Evolutionary conservation across 768 basidiomycete species (phyloP).

Genomic region (Agaricus sinodeliciosus): DNA sequence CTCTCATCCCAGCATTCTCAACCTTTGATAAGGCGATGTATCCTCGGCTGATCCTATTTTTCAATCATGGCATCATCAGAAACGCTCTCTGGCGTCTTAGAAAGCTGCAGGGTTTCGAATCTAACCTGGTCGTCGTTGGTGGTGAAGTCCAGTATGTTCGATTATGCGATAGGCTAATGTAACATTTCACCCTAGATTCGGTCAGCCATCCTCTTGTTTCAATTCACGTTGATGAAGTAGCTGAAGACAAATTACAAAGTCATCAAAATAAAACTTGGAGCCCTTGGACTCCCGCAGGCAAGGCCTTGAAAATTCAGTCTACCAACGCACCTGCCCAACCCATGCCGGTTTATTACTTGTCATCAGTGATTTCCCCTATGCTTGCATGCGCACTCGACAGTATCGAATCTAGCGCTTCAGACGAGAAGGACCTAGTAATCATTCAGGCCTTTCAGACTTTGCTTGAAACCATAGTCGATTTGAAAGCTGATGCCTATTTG

Average conservation of each 20-base stretch:
- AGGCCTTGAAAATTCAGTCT: slow-evolving; percentile 31
- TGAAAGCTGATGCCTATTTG: slow-evolving; percentile 62
- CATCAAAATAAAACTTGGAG: neutral
- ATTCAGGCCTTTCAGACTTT: slow-evolving; percentile 37
- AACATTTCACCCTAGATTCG: slow-evolving; percentile 9
- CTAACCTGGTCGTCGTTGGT: slow-evolving; percentile 8
- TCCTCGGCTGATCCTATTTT: slow-evolving; percentile 57
- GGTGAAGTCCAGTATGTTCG: neutral
- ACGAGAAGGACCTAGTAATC: slow-evolving; percentile 33
- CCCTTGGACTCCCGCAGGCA: slow-evolving; percentile 9
- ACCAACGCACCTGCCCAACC: slow-evolving; percentile 54
- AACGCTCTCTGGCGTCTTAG: slow-evolving; percentile 43
- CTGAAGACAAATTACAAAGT: slow-evolving; percentile 17
- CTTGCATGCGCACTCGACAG: slow-evolving; percentile 47
- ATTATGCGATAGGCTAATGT: neutral
- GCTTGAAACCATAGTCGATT: slow-evolving; percentile 41
- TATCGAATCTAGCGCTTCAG: slow-evolving; percentile 19
- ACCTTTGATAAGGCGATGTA: slow-evolving; percentile 63
- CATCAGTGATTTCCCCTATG: slow-evolving; percentile 58
- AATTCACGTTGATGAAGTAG: slow-evolving; percentile 54
- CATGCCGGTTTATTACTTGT: slow-evolving; percentile 47
- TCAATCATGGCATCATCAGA: slow-evolving; percentile 55
- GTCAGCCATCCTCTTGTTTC: slow-evolving; percentile 39
- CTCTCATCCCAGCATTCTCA: slow-evolving; percentile 68
- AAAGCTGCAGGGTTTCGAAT: slow-evolving; percentile 24